A percentile compares a stretch with the other conserved stretches of the same genome.
Conservation (phyloP, 2,329 filamentous ascomycete species). For the Dothidotthia symphoricarpi region DNA sequence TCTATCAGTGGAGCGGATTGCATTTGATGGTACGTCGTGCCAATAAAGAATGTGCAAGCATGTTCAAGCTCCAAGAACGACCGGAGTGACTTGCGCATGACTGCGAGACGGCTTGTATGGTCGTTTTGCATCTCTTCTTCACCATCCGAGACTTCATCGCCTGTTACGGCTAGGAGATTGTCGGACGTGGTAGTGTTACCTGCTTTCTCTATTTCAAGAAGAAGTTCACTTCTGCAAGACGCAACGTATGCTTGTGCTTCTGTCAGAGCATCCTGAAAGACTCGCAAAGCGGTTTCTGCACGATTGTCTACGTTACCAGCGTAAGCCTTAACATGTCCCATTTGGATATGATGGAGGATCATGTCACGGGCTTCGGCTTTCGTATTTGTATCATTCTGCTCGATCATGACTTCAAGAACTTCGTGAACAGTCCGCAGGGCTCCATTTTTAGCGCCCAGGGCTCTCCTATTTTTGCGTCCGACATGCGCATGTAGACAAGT, state of each 20-base stretch:
- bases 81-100: conserved; percentile 66
- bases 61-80: conserved; percentile 77
- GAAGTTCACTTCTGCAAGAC: conserved; percentile 64
- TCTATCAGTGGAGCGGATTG: conserved; percentile 46
- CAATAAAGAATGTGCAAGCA: conserved; percentile 78
- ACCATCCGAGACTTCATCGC: conserved; percentile 35
- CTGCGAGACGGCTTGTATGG: conserved; percentile 51
- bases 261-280: conserved; percentile 61
- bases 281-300: conserved; percentile 63
- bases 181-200: conserved; percentile 12
- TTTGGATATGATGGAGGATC: conserved; percentile 62
- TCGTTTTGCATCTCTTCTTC: conserved; percentile 42
- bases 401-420: conserved; percentile 88
- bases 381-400: conserved; percentile 70
- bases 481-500: conserved; percentile 85
- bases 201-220: conserved; percentile 48
- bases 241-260: conserved; percentile 53
- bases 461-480: conserved; percentile 63
- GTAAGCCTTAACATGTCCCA: conserved; percentile 78
- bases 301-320: conserved; percentile 54
- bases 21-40: conserved; percentile 80
- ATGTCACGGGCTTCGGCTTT: conserved; percentile 67
- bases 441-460: conserved; percentile 59
- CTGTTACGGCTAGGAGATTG: conserved; percentile 19
- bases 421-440: conserved; percentile 80